Percentiles rank a stretch among this genome's conserved stretches.
These are phyloP conservation scores for Lactifluus echinatus DNA, from an alignment of 768 basidiomycete genomes.

Conservation along the genomic window DNA sequence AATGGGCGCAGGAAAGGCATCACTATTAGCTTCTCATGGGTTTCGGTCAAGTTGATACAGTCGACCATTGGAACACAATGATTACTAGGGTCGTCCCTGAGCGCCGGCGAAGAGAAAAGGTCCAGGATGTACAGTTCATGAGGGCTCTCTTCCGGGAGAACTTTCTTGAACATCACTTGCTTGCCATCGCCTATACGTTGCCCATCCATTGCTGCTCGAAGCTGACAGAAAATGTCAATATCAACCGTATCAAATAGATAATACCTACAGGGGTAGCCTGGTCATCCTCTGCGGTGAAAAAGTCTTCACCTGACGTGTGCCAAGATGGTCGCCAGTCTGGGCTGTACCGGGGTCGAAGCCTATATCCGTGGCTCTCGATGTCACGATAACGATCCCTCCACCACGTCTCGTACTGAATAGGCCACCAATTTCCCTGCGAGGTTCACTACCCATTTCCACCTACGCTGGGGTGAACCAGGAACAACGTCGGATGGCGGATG, in stretches of 20 bases:
- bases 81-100: no score
- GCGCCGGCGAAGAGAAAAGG: no score
- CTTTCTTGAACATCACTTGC: no score
- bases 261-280: not conserved
- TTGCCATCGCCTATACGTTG: no score
- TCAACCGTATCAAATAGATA: not conserved
- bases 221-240: no score
- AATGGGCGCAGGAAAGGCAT: no score
- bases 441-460: not conserved
- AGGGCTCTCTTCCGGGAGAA: no score
- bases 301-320: not conserved
- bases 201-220: no score
- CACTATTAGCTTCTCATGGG: no score
- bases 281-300: not conserved
- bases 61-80: no score
- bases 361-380: not conserved
- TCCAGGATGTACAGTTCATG: no score
- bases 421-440: not conserved
- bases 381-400: not conserved
- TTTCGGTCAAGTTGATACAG: no score
- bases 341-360: constrained; percentile 4
- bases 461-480: not conserved
- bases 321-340: constrained; percentile 8
- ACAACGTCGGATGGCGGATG: not conserved
- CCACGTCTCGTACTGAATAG: not conserved